A percentile compares a stretch with the other conserved stretches of the same genome.
These are phyloP conservation scores for Penstemon barbatus DNA, from an alignment of 257 asterid genomes.

Conservation along the genomic window DNA sequence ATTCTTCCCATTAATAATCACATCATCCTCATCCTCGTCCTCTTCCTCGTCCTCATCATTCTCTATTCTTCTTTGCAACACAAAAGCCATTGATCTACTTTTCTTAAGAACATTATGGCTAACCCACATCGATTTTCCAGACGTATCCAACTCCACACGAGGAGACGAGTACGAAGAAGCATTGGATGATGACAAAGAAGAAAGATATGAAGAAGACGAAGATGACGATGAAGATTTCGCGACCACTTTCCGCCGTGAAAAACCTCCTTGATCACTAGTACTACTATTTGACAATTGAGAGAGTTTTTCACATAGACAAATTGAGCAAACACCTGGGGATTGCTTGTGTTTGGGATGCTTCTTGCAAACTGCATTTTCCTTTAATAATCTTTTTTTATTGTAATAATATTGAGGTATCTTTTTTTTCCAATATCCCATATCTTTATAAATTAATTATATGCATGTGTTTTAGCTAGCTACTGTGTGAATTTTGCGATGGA, in stretches of 20 bases:
- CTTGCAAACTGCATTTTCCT: conserved; percentile 39
- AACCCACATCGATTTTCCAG: conserved; percentile 30
- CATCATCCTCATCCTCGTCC: conserved; percentile 2
- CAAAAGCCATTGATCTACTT: conserved; percentile 59
- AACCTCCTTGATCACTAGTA: neutral
- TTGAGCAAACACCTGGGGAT: conserved; percentile 73
- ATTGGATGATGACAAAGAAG: conserved; percentile 53
- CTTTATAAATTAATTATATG: neutral
- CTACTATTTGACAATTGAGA: conserved; percentile 20
- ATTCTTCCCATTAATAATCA: conserved; percentile 33
- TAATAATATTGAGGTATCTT: conserved; percentile 21
- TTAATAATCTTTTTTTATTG: conserved; percentile 26
- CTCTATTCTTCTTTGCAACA: conserved; percentile 35
- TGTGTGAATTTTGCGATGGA: neutral
- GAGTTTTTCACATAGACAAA: conserved; percentile 65
- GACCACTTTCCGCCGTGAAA: conserved; percentile 8
- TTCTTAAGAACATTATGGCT: conserved; percentile 25
- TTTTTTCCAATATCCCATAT: conserved; percentile 44
- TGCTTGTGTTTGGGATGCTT: conserved; percentile 74
- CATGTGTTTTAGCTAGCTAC: neutral
- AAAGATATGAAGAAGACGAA: conserved; percentile 43
- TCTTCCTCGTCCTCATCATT: conserved; percentile 1
- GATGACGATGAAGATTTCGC: conserved; percentile 23
- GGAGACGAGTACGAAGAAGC: conserved; percentile 65
- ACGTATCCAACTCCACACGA: conserved; percentile 5